phyloP scores from a whole-genome alignment of 352 stramenopile species.

The Phytopythium montanum region DNA sequence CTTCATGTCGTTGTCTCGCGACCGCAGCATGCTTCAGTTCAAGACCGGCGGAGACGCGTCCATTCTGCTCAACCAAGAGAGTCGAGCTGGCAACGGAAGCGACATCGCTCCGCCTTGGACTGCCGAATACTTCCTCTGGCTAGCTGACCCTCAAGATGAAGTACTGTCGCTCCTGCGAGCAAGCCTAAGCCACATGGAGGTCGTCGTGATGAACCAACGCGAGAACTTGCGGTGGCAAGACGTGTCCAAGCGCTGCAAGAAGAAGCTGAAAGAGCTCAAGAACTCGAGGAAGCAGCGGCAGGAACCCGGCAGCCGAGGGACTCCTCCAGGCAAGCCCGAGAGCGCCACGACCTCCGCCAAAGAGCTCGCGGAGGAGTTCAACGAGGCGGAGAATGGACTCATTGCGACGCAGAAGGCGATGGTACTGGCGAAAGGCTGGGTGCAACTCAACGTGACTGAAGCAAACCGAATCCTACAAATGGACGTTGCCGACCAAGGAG shows the following conservation, averaged over 20 bases:
- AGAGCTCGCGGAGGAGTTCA: constrained; percentile 51
- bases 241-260: constrained; percentile 44
- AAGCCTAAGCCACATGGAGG: constrained; percentile 40
- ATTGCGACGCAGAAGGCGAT: constrained; percentile 29
- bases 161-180: constrained; percentile 39
- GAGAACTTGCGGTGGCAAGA: constrained; percentile 40
- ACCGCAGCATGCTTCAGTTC: constrained; percentile 53
- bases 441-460: constrained; percentile 41
- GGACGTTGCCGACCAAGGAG: constrained; percentile 19
- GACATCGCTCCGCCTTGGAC: constrained; percentile 68
- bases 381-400: constrained; percentile 36
- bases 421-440: constrained; percentile 37
- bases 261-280: constrained; percentile 45
- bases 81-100: constrained; percentile 2
- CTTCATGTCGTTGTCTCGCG: constrained; percentile 37
- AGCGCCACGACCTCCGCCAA: constrained; percentile 32
- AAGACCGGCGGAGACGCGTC: constrained; percentile 37
- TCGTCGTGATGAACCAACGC: constrained; percentile 22
- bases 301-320: not conserved
- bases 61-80: constrained; percentile 24
- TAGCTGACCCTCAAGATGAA: constrained; percentile 45
- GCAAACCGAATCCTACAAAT: constrained; percentile 32
- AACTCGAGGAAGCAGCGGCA: constrained; percentile 25
- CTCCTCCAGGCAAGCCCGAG: constrained; percentile 10
- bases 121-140: constrained; percentile 63